A percentile compares a stretch with the other conserved stretches of the same genome.
phyloP scores from a whole-genome alignment of 371 early-diverging fungal genomes.

The Nematocida sp. region DNA sequence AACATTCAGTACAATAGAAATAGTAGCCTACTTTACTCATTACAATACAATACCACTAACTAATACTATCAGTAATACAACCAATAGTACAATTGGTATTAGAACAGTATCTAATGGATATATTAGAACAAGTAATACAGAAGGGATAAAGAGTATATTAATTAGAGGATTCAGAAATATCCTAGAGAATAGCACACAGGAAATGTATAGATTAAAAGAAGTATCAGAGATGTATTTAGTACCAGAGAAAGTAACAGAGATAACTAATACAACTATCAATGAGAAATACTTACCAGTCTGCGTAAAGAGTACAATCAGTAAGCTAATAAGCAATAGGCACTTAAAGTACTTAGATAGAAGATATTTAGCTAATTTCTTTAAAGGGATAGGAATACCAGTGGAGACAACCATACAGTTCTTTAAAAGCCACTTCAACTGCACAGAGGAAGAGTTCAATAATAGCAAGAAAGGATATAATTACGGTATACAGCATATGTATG shows the following conservation, averaged over 20 bases:
- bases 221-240: slow-evolving; percentile 12
- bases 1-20: not conserved
- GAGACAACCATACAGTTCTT: slow-evolving; percentile 57
- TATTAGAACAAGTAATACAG: slow-evolving; percentile 9
- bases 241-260: not conserved
- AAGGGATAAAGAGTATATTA: slow-evolving; percentile 39
- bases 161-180: slow-evolving; percentile 47
- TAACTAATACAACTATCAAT: not conserved
- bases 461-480: slow-evolving; percentile 87
- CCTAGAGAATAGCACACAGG: slow-evolving; percentile 41
- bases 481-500: slow-evolving; percentile 90
- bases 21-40: slow-evolving; percentile 59
- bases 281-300: slow-evolving; percentile 61
- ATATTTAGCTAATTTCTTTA: slow-evolving; percentile 59
- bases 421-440: slow-evolving; percentile 64
- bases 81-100: no score
- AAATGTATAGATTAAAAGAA: slow-evolving; percentile 24
- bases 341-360: slow-evolving; percentile 64
- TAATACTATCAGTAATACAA: no score
- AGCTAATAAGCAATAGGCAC: slow-evolving; percentile 53
- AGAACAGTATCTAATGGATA: slow-evolving; percentile 34
- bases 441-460: slow-evolving; percentile 80
- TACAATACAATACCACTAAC: slow-evolving; percentile 39
- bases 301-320: slow-evolving; percentile 51
- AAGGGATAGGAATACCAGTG: slow-evolving; percentile 59